Evolutionary conservation across 345 rosid species (phyloP), one percentile per base, ranked within the genome.

Genomic region (Cochlearia excelsa): DNA sequence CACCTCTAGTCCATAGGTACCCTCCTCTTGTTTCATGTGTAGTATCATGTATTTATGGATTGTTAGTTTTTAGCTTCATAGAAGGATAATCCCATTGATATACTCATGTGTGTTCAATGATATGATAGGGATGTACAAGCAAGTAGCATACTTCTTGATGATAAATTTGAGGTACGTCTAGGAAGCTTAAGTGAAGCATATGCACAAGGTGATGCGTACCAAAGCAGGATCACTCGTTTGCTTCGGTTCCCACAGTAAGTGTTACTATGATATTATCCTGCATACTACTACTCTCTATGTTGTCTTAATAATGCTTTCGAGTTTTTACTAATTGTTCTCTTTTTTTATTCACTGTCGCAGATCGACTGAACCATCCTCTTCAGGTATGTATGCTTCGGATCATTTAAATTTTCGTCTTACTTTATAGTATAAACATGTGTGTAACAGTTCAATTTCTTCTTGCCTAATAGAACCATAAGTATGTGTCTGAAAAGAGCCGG

Each of bases 61-160:
- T 16, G 23, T 16, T 16, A 16, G 23, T 16, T 16, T 16, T 16
- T 16, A 16, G 23, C 23, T 16, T 16, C 23, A 16, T 16, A 16
- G 23, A 16, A 16, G 23, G 23, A 16, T 0, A 16, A 16, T 16
- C 23, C 23, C 23, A 16, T 16, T 0, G 23, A 16, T 7, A 9
- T 30, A 39, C 9, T 78, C 71, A 85, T 72, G 26, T 26, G 59
- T 68, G 66, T 61, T 73, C n/a, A 33, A 53, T 68, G 35, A 26
- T 59, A 69, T 70, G 23, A 64, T 52, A 94, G 99, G 71, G 99
- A 94, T 83, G 84, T 94, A 71, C 99, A 94, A 85, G 97, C 99
- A 52, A 94, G 97, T 74, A 94, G 99, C 66, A 90, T 94, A 65
- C 88, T 94, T 66, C 99, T 94, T 44, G 99, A 94, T 77, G 99